Evolutionary conservation across 352 stramenopile genomes (phyloP).

Genomic region (Lagenidium giganteum): DNA sequence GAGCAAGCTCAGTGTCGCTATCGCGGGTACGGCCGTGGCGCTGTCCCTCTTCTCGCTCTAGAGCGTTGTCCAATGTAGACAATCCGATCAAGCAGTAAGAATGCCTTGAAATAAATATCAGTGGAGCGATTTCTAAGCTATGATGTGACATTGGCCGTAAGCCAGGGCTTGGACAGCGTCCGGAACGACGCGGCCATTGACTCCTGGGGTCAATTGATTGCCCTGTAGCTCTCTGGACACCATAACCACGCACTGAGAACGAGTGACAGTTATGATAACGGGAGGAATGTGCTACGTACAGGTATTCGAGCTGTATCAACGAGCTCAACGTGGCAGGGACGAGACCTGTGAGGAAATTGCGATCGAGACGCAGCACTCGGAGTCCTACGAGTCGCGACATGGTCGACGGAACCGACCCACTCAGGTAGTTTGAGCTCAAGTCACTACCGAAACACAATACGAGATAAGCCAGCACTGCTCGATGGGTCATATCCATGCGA

Average conservation of each 20-base stretch:
- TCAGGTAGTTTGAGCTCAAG: slow-evolving; percentile 68
- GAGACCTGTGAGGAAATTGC: slow-evolving; percentile 39
- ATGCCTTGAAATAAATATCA: neutral
- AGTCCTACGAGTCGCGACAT: slow-evolving; percentile 30
- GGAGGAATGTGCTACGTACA: slow-evolving; percentile 27
- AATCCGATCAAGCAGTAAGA: too few species aligned
- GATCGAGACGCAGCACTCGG: slow-evolving; percentile 44
- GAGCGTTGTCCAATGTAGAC: too few species aligned
- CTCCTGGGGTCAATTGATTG: slow-evolving; percentile 39
- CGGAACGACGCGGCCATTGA: slow-evolving; percentile 27
- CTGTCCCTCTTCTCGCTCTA: neutral
- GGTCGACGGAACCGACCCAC: slow-evolving; percentile 34
- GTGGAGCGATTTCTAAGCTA: slow-evolving; percentile 5
- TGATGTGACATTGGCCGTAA: slow-evolving; percentile 28
- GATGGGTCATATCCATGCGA: neutral
- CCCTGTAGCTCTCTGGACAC: slow-evolving; percentile 46
- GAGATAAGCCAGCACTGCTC: neutral
- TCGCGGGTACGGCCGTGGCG: neutral
- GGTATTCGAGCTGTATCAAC: slow-evolving; percentile 41
- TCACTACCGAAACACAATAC: slow-evolving; percentile 23
- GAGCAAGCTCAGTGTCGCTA: neutral
- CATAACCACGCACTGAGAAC: neutral
- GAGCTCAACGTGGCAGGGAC: slow-evolving; percentile 35
- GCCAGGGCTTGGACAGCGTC: slow-evolving; percentile 36
- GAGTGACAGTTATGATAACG: neutral